A percentile compares a stretch with the other conserved stretches of the same genome.
Evolutionary conservation across 805 yeast species (phyloP).

Genomic region (Wickerhamiella domercqiae): DNA sequence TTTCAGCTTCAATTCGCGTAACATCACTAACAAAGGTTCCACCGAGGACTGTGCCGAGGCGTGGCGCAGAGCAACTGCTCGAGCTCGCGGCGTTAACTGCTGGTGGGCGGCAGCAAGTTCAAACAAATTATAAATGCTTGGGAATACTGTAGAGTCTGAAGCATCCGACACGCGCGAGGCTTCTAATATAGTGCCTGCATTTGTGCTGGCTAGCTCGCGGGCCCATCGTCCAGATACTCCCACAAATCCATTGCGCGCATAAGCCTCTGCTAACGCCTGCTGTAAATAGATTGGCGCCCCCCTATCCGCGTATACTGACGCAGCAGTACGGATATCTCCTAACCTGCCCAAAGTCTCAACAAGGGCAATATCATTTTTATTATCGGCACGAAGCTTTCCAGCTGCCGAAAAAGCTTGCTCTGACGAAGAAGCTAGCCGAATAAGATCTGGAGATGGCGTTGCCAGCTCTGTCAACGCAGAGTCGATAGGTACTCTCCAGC

Average conservation of each 20-base stretch:
- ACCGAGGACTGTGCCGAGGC: conserved; percentile 12
- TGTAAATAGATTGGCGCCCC: conserved; percentile 9
- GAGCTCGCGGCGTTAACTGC: conserved; percentile 12
- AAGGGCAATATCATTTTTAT: neutral
- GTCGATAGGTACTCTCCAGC: conserved; percentile 6
- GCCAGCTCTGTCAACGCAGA: neutral
- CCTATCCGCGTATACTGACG: neutral
- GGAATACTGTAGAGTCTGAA: conserved; percentile 3
- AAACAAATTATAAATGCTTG: conserved; percentile 13
- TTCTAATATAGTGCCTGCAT: neutral
- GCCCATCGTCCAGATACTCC: conserved; percentile 12
- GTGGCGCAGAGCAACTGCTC: conserved; percentile 17
- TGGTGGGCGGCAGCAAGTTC: conserved; percentile 16
- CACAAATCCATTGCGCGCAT: conserved; percentile 8
- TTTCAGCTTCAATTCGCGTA: conserved; percentile 20
- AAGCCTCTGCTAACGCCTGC: conserved; percentile 8
- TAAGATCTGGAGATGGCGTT: neutral
- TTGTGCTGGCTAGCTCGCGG: neutral
- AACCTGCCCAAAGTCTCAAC: neutral
- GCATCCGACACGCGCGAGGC: neutral
- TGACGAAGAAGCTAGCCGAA: conserved; percentile 1
- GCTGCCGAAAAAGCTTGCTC: conserved; percentile 5
- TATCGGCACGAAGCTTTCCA: conserved; percentile 3
- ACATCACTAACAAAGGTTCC: conserved; percentile 17
- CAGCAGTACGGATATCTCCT: neutral